A percentile compares a stretch with the other conserved stretches of the same genome.
phyloP scores from a whole-genome alignment of 345 rosid species.

The Noccaea bulbosa region DNA sequence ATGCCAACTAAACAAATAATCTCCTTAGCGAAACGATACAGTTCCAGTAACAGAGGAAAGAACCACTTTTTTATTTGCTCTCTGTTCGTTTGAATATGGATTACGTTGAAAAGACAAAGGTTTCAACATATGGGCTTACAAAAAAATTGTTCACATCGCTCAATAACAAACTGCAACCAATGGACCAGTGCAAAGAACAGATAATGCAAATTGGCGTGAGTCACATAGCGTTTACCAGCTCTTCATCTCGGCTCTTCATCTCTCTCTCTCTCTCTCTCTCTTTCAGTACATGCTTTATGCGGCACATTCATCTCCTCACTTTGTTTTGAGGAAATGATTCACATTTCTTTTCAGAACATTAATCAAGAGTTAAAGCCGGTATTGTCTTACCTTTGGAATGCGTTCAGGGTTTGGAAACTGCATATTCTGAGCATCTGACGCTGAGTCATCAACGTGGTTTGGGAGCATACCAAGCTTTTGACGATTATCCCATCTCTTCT shows the following conservation, averaged over 20 bases:
- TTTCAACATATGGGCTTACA: not conserved
- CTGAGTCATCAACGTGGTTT: conserved; percentile 96
- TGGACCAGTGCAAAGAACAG: not conserved
- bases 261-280: too few relatives aligned
- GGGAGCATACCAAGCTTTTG: too few relatives aligned
- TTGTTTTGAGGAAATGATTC: not conserved
- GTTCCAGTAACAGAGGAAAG: not conserved
- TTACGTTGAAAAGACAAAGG: too few relatives aligned
- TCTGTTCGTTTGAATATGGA: not conserved
- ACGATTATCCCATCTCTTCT: conserved; percentile 71
- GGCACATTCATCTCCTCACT: conserved; percentile 82
- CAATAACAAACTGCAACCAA: not conserved
- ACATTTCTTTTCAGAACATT: not conserved
- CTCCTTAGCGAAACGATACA: not conserved
- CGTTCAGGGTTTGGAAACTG: conserved; percentile 96
- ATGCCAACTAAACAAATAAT: not conserved
- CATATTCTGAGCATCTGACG: conserved; percentile 89
- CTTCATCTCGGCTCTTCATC: conserved; percentile 80
- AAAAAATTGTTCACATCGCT: not conserved
- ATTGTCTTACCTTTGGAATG: conserved; percentile 72
- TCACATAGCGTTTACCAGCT: conserved; percentile 75
- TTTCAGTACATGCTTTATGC: conserved; percentile 76
- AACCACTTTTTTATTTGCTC: not conserved
- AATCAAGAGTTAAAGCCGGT: not conserved
- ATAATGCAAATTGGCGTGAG: too few relatives aligned